Evolutionary conservation across 306 rosid species (phyloP), one percentile per base, ranked within the genome.

Genomic region (Sicyos edulis): DNA sequence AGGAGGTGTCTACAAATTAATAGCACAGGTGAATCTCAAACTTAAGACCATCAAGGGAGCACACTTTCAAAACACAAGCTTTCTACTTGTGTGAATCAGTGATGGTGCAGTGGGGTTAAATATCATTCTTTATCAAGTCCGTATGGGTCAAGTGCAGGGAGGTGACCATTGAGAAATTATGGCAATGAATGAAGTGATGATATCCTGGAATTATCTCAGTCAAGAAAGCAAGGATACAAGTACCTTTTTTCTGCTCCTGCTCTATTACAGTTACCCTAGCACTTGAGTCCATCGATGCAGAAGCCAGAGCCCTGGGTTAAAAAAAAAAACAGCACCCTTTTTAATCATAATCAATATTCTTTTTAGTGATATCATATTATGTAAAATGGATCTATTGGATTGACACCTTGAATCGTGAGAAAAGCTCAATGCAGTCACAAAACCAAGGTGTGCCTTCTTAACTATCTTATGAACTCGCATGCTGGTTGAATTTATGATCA

Each of bases 241-340:
- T 86, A 93, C 99, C 93, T 6, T 72, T 86, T 74, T 80, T 82
- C 81, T 79, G 67, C 80, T 75, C 84, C 62, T 86, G 91, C 78
- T 85, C 84, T 54, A 91, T 78, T 61, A 79, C 32, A 29, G 95
- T 85, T 71, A 91, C 92, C 82, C 92, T 86, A 13, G 83, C 95
- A 83, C 95, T 87, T 44, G 97, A 88, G 77, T 91, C 99, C 89
- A 87, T 50, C 44, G 99, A 93, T 57, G 86, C 87, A 56, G 99
- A 91, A 72, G 92, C 97, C 86, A 93, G 76, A 62, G 83, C 83
- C 86, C 97, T 93, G 81, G 10, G 82, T 54, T 79, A 49, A 76
- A 47, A 76, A 76, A 47, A 76, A 45, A 70, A 81, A 51, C 42
- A 24, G 52, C 16, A 79, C 57, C 49, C n/a, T 61, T 83, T 53